Evolutionary conservation across 202 grass and related monocot genomes (phyloP).

Genomic region (Sporobolus alterniflorus): DNA sequence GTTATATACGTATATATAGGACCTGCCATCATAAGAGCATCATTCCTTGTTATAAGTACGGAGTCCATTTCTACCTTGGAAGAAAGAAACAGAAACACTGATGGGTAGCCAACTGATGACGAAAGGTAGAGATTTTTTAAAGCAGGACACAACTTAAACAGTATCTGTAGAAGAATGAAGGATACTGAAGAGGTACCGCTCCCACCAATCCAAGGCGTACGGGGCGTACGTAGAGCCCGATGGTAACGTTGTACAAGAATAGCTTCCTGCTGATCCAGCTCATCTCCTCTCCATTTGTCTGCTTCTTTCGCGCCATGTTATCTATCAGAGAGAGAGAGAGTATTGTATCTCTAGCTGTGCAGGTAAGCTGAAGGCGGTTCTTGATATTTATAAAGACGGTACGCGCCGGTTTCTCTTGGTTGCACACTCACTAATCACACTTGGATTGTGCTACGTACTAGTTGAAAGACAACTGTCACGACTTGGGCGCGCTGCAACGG

Average conservation of each 20-base stretch:
- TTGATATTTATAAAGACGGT: no score
- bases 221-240: slow-evolving; percentile 64
- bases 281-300: background rate
- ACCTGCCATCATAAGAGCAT: no score
- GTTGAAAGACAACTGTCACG: no score
- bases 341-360: background rate
- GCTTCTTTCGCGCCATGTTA: background rate
- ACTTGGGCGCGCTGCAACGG: no score
- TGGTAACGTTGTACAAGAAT: slow-evolving; percentile 58
- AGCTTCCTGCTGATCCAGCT: slow-evolving; percentile 49
- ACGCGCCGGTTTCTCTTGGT: no score
- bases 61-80: no score
- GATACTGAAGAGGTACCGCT: slow-evolving; percentile 63
- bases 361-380: no score
- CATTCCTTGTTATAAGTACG: no score
- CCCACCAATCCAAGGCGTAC: slow-evolving; percentile 62
- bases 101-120: background rate
- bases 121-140: background rate
- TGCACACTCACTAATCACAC: no score
- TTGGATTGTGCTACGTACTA: no score
- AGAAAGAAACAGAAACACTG: no score
- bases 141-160: background rate
- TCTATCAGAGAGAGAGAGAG: background rate
- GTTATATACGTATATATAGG: no score
- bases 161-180: background rate